A percentile compares a stretch with the other conserved stretches of the same genome.
Evolutionary conservation across 441 rosid genomes (phyloP).

Genomic region (Hura crepitans): DNA sequence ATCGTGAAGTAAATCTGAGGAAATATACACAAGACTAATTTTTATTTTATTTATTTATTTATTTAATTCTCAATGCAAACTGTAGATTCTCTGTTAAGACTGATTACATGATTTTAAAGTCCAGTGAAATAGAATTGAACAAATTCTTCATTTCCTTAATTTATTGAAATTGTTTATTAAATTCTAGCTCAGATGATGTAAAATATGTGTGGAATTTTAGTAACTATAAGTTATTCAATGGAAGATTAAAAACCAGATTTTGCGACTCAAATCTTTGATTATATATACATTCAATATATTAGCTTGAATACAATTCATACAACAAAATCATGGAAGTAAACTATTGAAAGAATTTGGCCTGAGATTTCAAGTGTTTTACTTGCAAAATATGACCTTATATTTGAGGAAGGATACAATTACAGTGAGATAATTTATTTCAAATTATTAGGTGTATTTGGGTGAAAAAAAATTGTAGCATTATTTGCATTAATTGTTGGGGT

Average conservation of each 20-base stretch:
- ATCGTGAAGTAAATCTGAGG: not conserved
- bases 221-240: not conserved
- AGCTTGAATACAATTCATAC: not conserved
- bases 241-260: not conserved
- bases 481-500: too few species aligned
- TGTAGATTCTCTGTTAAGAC: not conserved
- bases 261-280: not conserved
- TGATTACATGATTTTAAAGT: not conserved
- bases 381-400: not conserved
- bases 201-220: not conserved
- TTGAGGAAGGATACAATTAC: not conserved
- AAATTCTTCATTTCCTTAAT: not conserved
- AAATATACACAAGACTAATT: not conserved
- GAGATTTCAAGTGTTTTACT: not conserved
- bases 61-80: too few species aligned
- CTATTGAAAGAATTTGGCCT: not conserved
- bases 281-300: not conserved
- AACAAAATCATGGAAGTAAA: not conserved
- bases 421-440: not conserved
- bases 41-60: not conserved
- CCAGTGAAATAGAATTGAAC: not conserved
- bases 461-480: not conserved
- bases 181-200: not conserved
- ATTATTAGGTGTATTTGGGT: not conserved
- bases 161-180: not conserved